A percentile compares a stretch with the other conserved stretches of the same genome.
Evolutionary conservation across 352 stramenopile species (phyloP).

Genomic region (Phytophthora sojae): DNA sequence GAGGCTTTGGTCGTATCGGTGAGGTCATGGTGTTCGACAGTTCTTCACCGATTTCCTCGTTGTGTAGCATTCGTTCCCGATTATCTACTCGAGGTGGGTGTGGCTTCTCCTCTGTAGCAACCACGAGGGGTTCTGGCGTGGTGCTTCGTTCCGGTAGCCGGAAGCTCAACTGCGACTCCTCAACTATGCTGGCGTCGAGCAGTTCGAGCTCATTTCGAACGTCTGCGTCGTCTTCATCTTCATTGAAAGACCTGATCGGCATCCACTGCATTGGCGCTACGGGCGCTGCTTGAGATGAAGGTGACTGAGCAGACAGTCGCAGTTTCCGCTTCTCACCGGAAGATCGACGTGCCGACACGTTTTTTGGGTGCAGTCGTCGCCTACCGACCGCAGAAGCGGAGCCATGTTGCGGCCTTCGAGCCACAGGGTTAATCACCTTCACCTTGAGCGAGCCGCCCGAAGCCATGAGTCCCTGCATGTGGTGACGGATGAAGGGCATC

Average conservation of each 20-base stretch:
- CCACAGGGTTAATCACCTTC: conserved; percentile 38
- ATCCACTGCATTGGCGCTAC: conserved; percentile 54
- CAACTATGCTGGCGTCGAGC: conserved; percentile 52
- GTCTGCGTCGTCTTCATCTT: conserved; percentile 49
- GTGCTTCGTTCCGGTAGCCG: conserved; percentile 64
- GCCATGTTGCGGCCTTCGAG: conserved; percentile 46
- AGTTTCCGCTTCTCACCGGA: conserved; percentile 49
- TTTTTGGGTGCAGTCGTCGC: conserved; percentile 56
- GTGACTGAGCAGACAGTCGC: conserved; percentile 4
- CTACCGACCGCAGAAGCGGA: conserved; percentile 32
- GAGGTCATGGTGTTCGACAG: conserved; percentile 3
- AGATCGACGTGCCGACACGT: conserved; percentile 39
- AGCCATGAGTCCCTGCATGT: conserved; percentile 76
- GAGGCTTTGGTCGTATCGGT: conserved; percentile 17
- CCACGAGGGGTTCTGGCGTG: conserved; percentile 59
- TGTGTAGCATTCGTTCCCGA: not conserved
- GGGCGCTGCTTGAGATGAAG: conserved; percentile 18
- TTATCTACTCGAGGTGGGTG: conserved; percentile 10
- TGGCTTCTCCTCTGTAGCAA: conserved; percentile 35
- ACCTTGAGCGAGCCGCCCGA: conserved; percentile 67
- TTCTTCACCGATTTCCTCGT: conserved; percentile 24
- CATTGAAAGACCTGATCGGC: conserved; percentile 36
- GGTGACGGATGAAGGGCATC: conserved; percentile 75
- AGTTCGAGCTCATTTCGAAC: conserved; percentile 53
- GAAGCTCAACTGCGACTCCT: conserved; percentile 61